Conservation (phyloP, 352 stramenopile species). For the Peronospora farinosa region DNA sequence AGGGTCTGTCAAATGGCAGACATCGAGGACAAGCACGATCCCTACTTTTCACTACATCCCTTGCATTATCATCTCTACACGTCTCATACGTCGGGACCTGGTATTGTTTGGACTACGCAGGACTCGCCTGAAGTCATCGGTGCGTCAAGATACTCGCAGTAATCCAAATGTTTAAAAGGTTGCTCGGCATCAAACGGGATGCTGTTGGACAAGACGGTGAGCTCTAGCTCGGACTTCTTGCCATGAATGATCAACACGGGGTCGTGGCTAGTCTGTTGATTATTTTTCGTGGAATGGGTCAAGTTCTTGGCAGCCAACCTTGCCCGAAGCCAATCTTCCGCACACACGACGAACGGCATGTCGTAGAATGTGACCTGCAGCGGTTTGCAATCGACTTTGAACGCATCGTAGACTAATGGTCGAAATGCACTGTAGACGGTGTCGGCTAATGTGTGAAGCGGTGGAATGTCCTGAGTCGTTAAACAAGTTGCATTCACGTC, state of each 20-base stretch:
- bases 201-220: conserved; percentile 14
- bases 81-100: conserved; percentile 2
- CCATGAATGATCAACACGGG: conserved; percentile 27
- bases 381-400: conserved; percentile 28
- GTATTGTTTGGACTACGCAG: conserved; percentile 7
- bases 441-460: conserved; percentile 34
- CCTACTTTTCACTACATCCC: too few relatives aligned
- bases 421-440: conserved; percentile 28
- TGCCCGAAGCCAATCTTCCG: conserved; percentile 29
- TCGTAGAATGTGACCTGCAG: conserved; percentile 35
- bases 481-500: conserved; percentile 27
- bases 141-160: conserved; percentile 34
- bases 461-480: conserved; percentile 29
- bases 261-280: neutral
- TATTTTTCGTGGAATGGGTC: neutral
- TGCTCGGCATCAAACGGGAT: neutral
- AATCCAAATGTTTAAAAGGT: conserved; percentile 6
- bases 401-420: conserved; percentile 21
- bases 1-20: neutral
- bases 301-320: conserved; percentile 1
- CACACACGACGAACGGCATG: conserved; percentile 29
- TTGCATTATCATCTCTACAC: neutral
- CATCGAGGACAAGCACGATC: neutral
- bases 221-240: conserved; percentile 17
- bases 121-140: conserved; percentile 29